phyloP scores from a whole-genome alignment of 169 alveolate species.

The Condylostoma magnum region DNA sequence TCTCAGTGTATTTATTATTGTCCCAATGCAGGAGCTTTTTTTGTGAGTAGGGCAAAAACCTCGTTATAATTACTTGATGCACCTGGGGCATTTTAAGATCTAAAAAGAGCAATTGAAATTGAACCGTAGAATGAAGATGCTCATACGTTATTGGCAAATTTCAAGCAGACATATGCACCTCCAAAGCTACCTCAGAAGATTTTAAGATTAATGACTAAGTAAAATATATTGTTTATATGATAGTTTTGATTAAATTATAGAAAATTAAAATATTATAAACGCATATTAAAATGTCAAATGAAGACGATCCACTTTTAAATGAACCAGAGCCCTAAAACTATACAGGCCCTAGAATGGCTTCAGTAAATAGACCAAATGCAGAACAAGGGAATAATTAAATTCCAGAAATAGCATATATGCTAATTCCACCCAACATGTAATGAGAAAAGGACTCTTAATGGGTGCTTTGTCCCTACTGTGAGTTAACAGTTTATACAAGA shows the following conservation, averaged over 20 bases:
- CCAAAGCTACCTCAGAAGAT: not conserved
- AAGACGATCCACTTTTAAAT: too few species aligned
- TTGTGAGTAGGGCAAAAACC: constrained; percentile 53
- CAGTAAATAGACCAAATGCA: too few species aligned
- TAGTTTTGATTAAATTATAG: too few species aligned
- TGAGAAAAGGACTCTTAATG: too few species aligned
- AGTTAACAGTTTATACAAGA: not conserved
- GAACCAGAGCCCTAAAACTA: too few species aligned
- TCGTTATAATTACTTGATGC: constrained; percentile 33
- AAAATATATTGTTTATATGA: too few species aligned
- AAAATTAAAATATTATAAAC: too few species aligned
- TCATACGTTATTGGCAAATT: constrained; percentile 34
- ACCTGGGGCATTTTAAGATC: constrained; percentile 45
- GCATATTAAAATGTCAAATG: too few species aligned
- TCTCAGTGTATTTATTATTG: constrained; percentile 48
- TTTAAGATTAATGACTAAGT: not conserved
- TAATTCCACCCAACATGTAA: too few species aligned
- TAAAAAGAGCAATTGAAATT: constrained; percentile 49
- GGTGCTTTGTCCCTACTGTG: constrained; percentile 15
- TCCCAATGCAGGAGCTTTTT: constrained; percentile 38
- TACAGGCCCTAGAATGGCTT: too few species aligned
- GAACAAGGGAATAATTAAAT: too few species aligned
- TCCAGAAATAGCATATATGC: too few species aligned
- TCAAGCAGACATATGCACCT: constrained; percentile 22
- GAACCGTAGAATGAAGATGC: constrained; percentile 53